These are phyloP conservation scores for Tuber calosporum DNA, from an alignment of 495 filamentous ascomycete genomes.

Conservation along the genomic window DNA sequence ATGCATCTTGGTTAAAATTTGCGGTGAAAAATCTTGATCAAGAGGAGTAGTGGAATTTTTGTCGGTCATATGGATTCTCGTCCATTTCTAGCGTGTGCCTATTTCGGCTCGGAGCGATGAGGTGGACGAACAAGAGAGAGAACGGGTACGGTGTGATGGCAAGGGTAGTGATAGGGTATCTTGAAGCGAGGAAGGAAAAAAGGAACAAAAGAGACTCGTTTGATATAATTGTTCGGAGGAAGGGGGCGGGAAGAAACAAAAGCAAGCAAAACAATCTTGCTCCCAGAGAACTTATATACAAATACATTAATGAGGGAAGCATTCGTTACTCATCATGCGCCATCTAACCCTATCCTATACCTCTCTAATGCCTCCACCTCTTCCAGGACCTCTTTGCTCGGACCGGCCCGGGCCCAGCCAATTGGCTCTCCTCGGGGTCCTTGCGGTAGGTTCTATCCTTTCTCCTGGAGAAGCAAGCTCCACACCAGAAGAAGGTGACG, in stretches of 20 bases:
- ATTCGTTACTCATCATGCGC: slow-evolving; percentile 6
- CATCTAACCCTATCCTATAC: slow-evolving; percentile 1
- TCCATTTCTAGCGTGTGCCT: neutral
- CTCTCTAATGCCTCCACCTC: slow-evolving; percentile 11
- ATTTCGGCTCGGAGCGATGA: neutral
- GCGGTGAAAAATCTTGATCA: neutral
- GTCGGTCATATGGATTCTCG: neutral
- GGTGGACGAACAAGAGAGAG: neutral
- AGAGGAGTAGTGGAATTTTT: neutral
- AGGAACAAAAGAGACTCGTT: neutral
- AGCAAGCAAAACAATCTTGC: neutral
- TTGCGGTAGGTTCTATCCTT: slow-evolving; percentile 7
- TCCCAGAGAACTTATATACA: neutral
- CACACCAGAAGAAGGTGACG: slow-evolving; percentile 31
- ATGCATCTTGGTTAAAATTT: neutral
- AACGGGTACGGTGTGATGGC: neutral
- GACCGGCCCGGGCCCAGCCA: slow-evolving; percentile 3
- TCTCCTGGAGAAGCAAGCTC: slow-evolving; percentile 24
- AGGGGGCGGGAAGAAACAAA: neutral
- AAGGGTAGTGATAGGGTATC: neutral
- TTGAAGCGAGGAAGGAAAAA: neutral
- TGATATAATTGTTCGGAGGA: neutral
- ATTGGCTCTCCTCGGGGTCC: slow-evolving; percentile 3
- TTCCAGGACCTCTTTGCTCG: neutral
- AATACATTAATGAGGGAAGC: neutral